These are phyloP conservation scores for Stagonosporopsis tanaceti DNA, from an alignment of 2,329 filamentous ascomycete genomes.

Conservation along the genomic window DNA sequence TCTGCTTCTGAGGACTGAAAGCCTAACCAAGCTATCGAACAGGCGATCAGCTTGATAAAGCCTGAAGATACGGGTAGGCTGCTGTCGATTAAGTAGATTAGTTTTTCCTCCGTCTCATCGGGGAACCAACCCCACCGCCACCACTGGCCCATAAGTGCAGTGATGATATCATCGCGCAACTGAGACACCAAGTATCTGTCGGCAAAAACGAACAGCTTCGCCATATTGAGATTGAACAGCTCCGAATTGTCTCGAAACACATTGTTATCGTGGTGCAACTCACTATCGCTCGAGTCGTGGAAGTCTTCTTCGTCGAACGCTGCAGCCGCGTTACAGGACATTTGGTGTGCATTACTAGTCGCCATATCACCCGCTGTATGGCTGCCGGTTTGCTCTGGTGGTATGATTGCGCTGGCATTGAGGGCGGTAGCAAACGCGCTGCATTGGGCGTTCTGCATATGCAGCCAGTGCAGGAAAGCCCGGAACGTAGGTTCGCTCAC, in stretches of 20 bases:
- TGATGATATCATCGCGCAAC: constrained; percentile 22
- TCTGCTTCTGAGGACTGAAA: background rate
- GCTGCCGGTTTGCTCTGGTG: background rate
- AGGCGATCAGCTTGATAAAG: background rate
- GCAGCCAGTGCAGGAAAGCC: constrained; percentile 19
- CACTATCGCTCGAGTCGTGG: background rate
- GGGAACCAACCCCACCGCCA: constrained; percentile 6
- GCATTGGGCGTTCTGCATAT: background rate
- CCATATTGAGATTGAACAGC: background rate
- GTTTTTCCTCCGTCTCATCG: background rate
- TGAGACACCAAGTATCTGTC: constrained; percentile 23
- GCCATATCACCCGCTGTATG: background rate
- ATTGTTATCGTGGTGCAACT: background rate
- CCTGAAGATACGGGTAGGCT: background rate
- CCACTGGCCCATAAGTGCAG: constrained; percentile 13
- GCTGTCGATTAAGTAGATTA: background rate
- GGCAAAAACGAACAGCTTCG: constrained; percentile 25
- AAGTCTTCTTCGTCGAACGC: background rate
- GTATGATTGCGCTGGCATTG: background rate
- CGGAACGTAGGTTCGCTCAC: constrained; percentile 20
- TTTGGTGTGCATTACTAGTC: too few species aligned
- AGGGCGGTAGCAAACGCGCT: background rate
- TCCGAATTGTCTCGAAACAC: background rate
- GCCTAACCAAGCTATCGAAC: background rate
- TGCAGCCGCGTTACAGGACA: background rate